Base-by-base conservation (phyloP, 2,329 filamentous ascomycete species). In the Fonsecaea monophora region DNA sequence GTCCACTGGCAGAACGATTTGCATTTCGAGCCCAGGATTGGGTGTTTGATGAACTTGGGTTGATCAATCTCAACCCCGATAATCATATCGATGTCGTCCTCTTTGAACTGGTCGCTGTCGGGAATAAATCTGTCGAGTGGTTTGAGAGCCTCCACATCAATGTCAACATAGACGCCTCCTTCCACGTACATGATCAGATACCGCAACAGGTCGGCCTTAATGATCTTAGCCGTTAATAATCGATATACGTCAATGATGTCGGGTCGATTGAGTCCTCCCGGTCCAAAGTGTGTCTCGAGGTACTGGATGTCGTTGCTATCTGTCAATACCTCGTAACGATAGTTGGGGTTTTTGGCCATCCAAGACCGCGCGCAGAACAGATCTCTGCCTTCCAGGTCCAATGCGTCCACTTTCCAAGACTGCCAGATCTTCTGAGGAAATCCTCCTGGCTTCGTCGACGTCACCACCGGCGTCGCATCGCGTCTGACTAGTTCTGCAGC, bases 1-100 rank as follows among this genome's bases (percentile, higher is more conserved):
- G 89, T 91, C 89, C 89, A 92, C 74, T 91, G 89, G 75, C 89
- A 91, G 75, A 92, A 91, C 0, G 89, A 91, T 70, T 83, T 81
- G 42, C 86, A 90, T 77, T 91, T 91, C 57, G 83, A 83, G 13
- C 89, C 89, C 0, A 91, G 81, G 37, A 91, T 87, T 1, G 86
- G 83, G 74, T 91, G 89, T 58, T 87, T 78, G 18, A 78, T 80
- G 77, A 87, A 91, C 8, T 86, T 83, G 0, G 89, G 89, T 76
- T 91, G 85, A 73, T 91, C 89, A 65, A 91, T 89, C 75, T 92
- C 89, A 0, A 92, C 82, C 13, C 89, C 88, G 32, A 91, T 85
- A 21, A 92, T 86, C 82, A 91, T 86, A 71, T 90, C 87, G 58
- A 91, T 83, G n/a, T 90, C 86, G n/a, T 79, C 76, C 70, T 87